Percentiles rank a stretch among this genome's conserved stretches.
Conservation (phyloP, 2,329 filamentous ascomycete species). For the Colletotrichum coccodes region DNA sequence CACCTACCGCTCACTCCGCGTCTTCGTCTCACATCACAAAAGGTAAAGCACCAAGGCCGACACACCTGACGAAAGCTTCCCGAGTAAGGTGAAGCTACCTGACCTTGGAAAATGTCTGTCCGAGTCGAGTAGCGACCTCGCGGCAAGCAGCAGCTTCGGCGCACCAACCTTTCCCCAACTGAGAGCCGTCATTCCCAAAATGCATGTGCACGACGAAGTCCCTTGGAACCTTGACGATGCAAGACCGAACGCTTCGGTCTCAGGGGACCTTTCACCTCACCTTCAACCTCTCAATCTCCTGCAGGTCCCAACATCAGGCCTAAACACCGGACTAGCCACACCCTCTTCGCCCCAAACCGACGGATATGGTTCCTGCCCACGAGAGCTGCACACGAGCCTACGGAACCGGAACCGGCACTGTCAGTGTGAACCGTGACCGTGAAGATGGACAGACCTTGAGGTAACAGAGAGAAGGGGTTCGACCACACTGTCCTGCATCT, state of each 20-base stretch:
- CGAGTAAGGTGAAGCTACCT: conserved; percentile 5
- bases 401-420: conserved; percentile 19
- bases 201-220: conserved; percentile 26
- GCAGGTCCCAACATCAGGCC: conserved; percentile 32
- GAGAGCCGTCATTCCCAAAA: conserved; percentile 1
- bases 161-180: not conserved
- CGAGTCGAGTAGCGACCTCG: not conserved
- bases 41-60: not conserved
- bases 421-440: conserved; percentile 13
- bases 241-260: conserved; percentile 27
- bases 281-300: conserved; percentile 30
- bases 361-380: conserved; percentile 14
- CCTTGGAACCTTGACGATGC: conserved; percentile 18
- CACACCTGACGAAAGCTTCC: not conserved
- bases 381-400: conserved; percentile 20
- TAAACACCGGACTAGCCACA: conserved; percentile 28
- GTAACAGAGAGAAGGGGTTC: conserved; percentile 11
- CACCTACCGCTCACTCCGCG: not conserved
- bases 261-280: conserved; percentile 32
- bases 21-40: not conserved
- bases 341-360: not conserved
- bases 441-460: conserved; percentile 6
- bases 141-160: not conserved
- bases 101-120: not conserved
- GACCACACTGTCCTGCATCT: not conserved